Evolutionary conservation across 2,329 filamentous ascomycete species (phyloP), one percentile per base, ranked within the genome.

Genomic region (Fusarium beomiforme): DNA sequence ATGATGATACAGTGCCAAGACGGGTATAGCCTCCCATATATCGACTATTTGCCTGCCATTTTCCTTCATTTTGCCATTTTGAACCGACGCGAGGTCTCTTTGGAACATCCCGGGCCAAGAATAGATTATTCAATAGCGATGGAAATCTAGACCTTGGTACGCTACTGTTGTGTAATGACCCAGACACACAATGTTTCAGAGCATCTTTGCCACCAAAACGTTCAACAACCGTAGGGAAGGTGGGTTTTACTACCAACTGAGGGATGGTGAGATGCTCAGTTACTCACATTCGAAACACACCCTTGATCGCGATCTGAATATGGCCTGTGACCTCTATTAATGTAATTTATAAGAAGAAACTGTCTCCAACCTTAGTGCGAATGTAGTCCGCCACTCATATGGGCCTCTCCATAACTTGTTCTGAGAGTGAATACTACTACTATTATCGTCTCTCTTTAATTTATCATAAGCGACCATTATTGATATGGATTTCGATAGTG

Each of bases 61-160:
- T 54, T 50, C 14, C 24, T 47, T n/a, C 41, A 29, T 16, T 49
- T 43, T 37, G 29, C 24, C 21, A 36, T 43, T 36, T 47, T 13
- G 6, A 19, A 5, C 23, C 34, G 33, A 29, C 57, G 33, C 17
- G 67, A 67, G 62, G 42, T 55, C 63, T 68, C 64, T 63, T 43
- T 44, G 10, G 23, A 47, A 21, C 9, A 23, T 12, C 33, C 12
- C 37, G 14, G 44, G 55, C 31, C 29, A 16, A 34, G n/a, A n/a
- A 21, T 17, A 26, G n/a, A 23, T 57, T 49, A 13, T 24, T n/a
- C n/a, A 31, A 33, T 31, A n/a, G 33, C 55, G 17, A 33, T 31
- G 33, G 33, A 39, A 24, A 33, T 65, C 42, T 57, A 39, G 62
- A 49, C 36, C 47, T n/a, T 23, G 29, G 17, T n/a, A 24, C 23